These are phyloP conservation scores for Cladophialophora yegresii DNA, from an alignment of 2,329 filamentous ascomycete genomes.

Conservation along the genomic window DNA sequence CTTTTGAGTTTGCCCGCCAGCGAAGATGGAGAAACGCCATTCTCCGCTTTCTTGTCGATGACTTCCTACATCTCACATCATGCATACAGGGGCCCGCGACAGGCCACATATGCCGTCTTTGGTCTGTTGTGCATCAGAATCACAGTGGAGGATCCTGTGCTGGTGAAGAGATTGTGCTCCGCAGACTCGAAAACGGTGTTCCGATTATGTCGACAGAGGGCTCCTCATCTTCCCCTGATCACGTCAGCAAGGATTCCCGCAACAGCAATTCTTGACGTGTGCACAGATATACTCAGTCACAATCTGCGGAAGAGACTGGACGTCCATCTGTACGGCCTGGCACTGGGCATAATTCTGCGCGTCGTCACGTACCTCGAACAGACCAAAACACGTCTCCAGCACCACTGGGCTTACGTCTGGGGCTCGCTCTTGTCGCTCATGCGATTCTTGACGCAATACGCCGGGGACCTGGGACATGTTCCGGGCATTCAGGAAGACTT, in stretches of 20 bases:
- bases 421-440: constrained; percentile 82
- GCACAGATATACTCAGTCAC: constrained; percentile 90
- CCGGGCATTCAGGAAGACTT: constrained; percentile 68
- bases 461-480: constrained; percentile 65
- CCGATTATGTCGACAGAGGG: constrained; percentile 83
- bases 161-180: constrained; percentile 82
- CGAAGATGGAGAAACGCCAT: constrained; percentile 69
- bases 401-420: constrained; percentile 97
- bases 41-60: constrained; percentile 80
- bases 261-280: constrained; percentile 76
- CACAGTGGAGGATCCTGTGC: constrained; percentile 77
- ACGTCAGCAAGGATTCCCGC: constrained; percentile 72
- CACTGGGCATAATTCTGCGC: constrained; percentile 77
- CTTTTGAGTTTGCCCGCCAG: constrained; percentile 65
- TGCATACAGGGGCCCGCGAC: constrained; percentile 77
- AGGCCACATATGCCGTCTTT: constrained; percentile 79
- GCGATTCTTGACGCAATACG: constrained; percentile 86
- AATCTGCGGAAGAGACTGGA: constrained; percentile 86
- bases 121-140: constrained; percentile 83
- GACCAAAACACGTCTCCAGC: constrained; percentile 75
- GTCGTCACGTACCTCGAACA: constrained; percentile 81
- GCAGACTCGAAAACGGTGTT: constrained; percentile 73
- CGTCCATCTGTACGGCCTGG: constrained; percentile 77
- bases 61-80: constrained; percentile 93
- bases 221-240: constrained; percentile 78